Percentiles rank a stretch among this genome's conserved stretches.
Evolutionary conservation across 352 stramenopile species (phyloP).

Genomic region (Globisporangium cederbergense): DNA sequence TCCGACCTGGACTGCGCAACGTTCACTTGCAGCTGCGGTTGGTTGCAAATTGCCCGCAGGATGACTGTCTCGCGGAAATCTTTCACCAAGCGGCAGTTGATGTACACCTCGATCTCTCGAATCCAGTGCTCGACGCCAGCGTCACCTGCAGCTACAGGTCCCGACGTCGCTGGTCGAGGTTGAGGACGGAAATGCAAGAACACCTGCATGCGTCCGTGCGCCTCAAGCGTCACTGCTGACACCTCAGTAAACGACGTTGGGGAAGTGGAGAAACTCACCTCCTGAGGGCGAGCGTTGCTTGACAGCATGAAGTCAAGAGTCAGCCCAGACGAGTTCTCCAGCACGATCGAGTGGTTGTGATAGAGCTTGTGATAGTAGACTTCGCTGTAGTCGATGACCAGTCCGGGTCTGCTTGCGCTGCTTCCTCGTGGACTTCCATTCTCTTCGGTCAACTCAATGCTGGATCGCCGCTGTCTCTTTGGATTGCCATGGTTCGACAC

Average conservation of each 20-base stretch:
- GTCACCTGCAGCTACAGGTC: conserved; percentile 4
- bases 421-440: conserved; percentile 16
- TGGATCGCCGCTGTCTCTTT: conserved; percentile 60
- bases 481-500: conserved; percentile 69
- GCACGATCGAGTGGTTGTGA: conserved; percentile 88
- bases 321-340: conserved; percentile 84
- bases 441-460: conserved; percentile 34
- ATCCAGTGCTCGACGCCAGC: conserved; percentile 49
- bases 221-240: conserved; percentile 65
- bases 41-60: conserved; percentile 71
- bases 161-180: conserved; percentile 24
- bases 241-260: conserved; percentile 84
- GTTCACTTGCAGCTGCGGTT: conserved; percentile 71
- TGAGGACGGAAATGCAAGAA: conserved; percentile 85
- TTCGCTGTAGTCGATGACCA: conserved; percentile 83
- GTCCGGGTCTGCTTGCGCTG: conserved; percentile 14
- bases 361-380: conserved; percentile 89
- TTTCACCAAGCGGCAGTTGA: conserved; percentile 86
- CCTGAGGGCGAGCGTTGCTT: conserved; percentile 71
- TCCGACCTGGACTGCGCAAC: conserved; percentile 50
- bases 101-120: conserved; percentile 85
- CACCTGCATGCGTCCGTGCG: conserved; percentile 71
- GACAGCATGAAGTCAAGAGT: conserved; percentile 85
- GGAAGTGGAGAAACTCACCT: conserved; percentile 82
- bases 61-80: conserved; percentile 86